Evolutionary conservation across 768 basidiomycete genomes (phyloP).

Genomic region (Hemileccinum rubropunctum): DNA sequence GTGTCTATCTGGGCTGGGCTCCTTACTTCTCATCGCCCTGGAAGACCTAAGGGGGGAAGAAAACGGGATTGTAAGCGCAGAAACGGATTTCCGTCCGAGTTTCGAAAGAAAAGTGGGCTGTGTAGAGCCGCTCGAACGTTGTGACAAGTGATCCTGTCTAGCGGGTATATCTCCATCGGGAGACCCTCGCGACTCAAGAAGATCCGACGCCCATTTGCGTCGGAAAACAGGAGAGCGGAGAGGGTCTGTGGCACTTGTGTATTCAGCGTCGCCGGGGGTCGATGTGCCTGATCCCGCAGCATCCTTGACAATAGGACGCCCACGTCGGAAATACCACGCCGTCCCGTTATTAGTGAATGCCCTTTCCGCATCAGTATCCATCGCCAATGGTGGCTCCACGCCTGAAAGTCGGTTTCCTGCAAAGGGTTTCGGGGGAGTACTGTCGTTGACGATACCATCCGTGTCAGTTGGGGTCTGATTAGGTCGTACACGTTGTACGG

Average conservation of each 20-base stretch:
- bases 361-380: slow-evolving; percentile 78
- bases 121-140: slow-evolving; percentile 11
- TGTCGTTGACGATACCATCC: slow-evolving; percentile 23
- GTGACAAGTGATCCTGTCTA: slow-evolving; percentile 7
- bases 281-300: slow-evolving; percentile 32
- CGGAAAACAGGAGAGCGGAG: slow-evolving; percentile 42
- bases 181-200: slow-evolving; percentile 33
- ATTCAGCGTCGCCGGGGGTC: slow-evolving; percentile 31
- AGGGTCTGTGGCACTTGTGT: slow-evolving; percentile 33
- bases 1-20: slow-evolving; percentile 28
- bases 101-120: slow-evolving; percentile 40
- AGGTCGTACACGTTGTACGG: slow-evolving; percentile 39
- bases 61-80: slow-evolving; percentile 41
- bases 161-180: slow-evolving; percentile 14
- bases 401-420: slow-evolving; percentile 27
- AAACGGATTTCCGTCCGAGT: slow-evolving; percentile 44
- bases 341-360: slow-evolving; percentile 58
- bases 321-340: slow-evolving; percentile 53
- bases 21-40: slow-evolving; percentile 20
- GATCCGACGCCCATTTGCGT: slow-evolving; percentile 47
- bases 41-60: slow-evolving; percentile 22
- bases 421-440: slow-evolving; percentile 18
- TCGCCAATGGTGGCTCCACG: slow-evolving; percentile 57
- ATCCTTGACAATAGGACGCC: slow-evolving; percentile 30
- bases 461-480: slow-evolving; percentile 21